Evolutionary conservation across 805 yeast species (phyloP), one percentile per base, ranked within the genome.

Genomic region (Saturnispora sanitii): DNA sequence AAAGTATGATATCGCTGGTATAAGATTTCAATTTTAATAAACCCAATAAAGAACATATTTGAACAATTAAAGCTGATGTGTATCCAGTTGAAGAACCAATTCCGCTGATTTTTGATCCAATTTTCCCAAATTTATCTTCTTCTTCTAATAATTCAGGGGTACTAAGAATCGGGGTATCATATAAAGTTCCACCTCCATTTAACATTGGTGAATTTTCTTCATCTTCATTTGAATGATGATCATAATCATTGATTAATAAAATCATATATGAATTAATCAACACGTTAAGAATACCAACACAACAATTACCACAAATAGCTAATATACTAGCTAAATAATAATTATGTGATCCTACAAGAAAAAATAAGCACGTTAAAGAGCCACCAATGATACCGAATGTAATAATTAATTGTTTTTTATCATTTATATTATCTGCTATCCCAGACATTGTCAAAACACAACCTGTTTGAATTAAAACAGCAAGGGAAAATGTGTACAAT

Each of bases 221-320:
- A 5, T 20, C 41, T 3, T 16, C 19, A 16, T 19, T 15, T 21
- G 32, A 17, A 6, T 45, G 42, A 38, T 64, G 62, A 42, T 70
- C 69, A 37, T 64, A 63, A 43, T 70, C 69, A 13, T 67, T 58
- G 2, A 76, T 81, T 28, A 82, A 57, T 1, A 73, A 65, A 0
- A 92, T 87, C 33, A 82, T 56, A 48, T 75, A 73, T 1, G 92
- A 78, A 55, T 82, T 83, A 6, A 87, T 88, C 48, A 87, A 80
- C 9, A 82, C 90, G 41, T 78, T 78, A 3, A 79, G 85, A 7
- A 82, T 84, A 1, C 94, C 94, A 57, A 74, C 82, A 18, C 82
- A 72, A 13, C 80, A 66, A 50, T 80, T 82, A 1, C 85, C 79
- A 0, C 77, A 37, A 5, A 81, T 68, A 13, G 83, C 80, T 13